phyloP scores from a whole-genome alignment of 345 rosid genomes.

The Punica granatum region DNA sequence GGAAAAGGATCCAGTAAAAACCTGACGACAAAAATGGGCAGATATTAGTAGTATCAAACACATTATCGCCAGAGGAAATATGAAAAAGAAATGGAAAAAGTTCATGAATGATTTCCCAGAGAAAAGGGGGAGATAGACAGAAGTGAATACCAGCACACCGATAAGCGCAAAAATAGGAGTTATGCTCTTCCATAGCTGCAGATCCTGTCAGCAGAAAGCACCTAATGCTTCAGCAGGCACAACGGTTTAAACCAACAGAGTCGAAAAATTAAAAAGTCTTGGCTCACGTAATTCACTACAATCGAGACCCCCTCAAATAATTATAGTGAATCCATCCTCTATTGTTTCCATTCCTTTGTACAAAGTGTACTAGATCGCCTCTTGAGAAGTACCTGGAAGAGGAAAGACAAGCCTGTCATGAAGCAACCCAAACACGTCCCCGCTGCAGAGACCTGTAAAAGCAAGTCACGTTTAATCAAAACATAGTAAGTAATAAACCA shows the following conservation, averaged over 20 bases:
- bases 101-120: not conserved
- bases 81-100: not conserved
- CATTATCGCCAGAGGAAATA: not conserved
- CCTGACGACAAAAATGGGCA: slow-evolving; percentile 15
- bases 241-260: not conserved
- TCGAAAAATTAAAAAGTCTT: not conserved
- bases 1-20: slow-evolving; percentile 37
- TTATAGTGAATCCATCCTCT: too few relatives aligned
- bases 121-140: not conserved
- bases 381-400: slow-evolving; percentile 36
- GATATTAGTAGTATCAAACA: not conserved
- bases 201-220: slow-evolving; percentile 28
- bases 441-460: slow-evolving; percentile 62
- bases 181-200: slow-evolving; percentile 27
- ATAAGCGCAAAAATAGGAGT: slow-evolving; percentile 46
- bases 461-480: not conserved
- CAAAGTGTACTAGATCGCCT: not conserved
- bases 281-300: too few relatives aligned
- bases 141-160: slow-evolving; percentile 43
- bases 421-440: slow-evolving; percentile 81
- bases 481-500: not conserved
- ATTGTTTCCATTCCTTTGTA: not conserved
- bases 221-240: not conserved
- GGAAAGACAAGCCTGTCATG: slow-evolving; percentile 46
- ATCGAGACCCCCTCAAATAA: too few relatives aligned